Evolutionary conservation across 2,329 filamentous ascomycete species (phyloP), one percentile per base, ranked within the genome.

Genomic region (Trichoderma citrinoviride): DNA sequence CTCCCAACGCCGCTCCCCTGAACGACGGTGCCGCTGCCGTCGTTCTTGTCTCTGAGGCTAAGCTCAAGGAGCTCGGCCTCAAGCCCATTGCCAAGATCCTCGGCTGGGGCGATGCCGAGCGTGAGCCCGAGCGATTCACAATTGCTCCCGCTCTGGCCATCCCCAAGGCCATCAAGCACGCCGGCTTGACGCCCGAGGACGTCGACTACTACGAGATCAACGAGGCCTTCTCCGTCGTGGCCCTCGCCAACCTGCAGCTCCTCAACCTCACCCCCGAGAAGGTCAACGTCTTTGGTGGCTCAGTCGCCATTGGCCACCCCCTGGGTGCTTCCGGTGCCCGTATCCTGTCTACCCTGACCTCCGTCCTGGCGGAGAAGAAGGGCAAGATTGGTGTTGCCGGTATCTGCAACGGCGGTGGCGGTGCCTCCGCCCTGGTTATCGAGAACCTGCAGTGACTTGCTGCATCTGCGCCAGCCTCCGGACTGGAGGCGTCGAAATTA

Each of bases 201-300:
- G 85, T 99, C 65, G 94, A 98, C 74, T 95, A 88, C 72, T 99
- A 95, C 78, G 95, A 99, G 84, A 97, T 99, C 84, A 99, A 99
- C 83, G 95, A 99, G 84, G 95, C 95, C 47, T 99, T 99, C 84
- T 95, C 91, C 68, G 95, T 97, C 56, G 95, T 99, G 68, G 92
- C 95, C 44, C 85, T 99, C 60, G 93, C 95, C 70, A 99, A 99
- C 83, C 88, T 97, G 81, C 97, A 99, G 86, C 79, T 98, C 63
- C 87, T 99, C 46, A 85, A 83, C 67, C 81, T 99, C 65, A 83
- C 83, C 69, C 85, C 91, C 70, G 91, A 93, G 66, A 96, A 93
- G 81, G 93, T 99, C 76, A 99, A 99, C 81, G 83, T 98, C 64
- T 94, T 93, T 74, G 95, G 95, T 74, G 95, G 95, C 76, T 91